Evolutionary conservation across 495 filamentous ascomycete species (phyloP).

Genomic region (Saxophila tyrrhenica): DNA sequence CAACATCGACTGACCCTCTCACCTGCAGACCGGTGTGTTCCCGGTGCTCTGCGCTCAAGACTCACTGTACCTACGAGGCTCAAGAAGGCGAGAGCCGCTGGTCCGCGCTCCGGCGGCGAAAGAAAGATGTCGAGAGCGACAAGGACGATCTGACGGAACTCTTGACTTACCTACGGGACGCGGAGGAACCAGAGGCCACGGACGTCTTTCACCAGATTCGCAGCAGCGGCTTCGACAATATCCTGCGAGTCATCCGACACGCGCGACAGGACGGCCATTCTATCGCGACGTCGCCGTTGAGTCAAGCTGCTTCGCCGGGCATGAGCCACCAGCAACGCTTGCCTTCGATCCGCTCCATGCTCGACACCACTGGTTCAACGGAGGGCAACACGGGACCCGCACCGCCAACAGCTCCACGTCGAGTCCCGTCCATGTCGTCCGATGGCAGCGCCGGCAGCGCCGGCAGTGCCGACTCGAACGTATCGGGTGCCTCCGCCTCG

Average conservation of each 20-base stretch:
- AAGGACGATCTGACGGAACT: conserved; percentile 10
- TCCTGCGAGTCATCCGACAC: not conserved
- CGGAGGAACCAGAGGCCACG: conserved; percentile 8
- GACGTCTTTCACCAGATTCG: conserved; percentile 15
- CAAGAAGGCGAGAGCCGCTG: conserved; percentile 20
- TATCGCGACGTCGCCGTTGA: no score
- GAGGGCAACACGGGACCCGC: no score
- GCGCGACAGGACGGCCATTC: not conserved
- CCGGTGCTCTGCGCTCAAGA: conserved; percentile 9
- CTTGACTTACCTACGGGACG: conserved; percentile 2
- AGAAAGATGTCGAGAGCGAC: conserved; percentile 11
- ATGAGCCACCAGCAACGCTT: no score
- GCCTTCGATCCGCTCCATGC: not conserved
- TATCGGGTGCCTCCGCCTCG: no score
- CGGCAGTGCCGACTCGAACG: no score
- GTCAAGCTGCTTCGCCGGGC: no score
- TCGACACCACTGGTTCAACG: no score
- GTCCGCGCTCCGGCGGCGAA: conserved; percentile 12
- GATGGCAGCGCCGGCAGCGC: no score
- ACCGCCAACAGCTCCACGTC: no score
- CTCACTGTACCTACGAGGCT: conserved; percentile 15
- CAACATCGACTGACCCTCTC: not conserved
- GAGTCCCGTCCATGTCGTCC: no score
- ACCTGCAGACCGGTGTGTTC: conserved; percentile 10
- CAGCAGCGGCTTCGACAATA: not conserved